A percentile compares a stretch with the other conserved stretches of the same genome.
These are phyloP conservation scores for Apodospora peruviana DNA, from an alignment of 495 filamentous ascomycete genomes.

Conservation along the genomic window DNA sequence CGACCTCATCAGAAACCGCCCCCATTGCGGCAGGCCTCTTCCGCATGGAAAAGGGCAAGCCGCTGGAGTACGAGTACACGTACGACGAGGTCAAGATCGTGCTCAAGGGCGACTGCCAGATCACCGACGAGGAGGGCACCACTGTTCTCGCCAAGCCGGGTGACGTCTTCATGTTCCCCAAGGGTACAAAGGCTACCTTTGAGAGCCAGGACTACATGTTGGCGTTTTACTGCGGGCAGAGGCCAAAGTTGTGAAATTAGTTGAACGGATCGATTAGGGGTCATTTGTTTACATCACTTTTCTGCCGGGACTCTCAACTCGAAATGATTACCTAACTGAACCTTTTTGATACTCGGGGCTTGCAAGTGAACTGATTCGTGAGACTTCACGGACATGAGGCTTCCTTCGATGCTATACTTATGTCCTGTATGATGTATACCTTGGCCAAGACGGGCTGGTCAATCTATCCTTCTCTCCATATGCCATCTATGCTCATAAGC, in stretches of 20 bases:
- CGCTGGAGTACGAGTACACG: slow-evolving; percentile 2
- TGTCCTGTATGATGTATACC: too few relatives aligned
- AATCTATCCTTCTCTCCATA: too few relatives aligned
- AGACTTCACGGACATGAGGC: too few relatives aligned
- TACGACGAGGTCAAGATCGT: slow-evolving; percentile 54
- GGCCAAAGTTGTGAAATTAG: not conserved
- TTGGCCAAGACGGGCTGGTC: too few relatives aligned
- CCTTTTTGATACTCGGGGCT: too few relatives aligned
- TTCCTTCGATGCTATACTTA: too few relatives aligned
- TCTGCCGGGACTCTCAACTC: too few relatives aligned
- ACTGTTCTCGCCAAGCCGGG: slow-evolving; percentile 62
- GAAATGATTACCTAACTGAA: too few relatives aligned
- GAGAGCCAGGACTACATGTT: slow-evolving; percentile 64
- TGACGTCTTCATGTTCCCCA: slow-evolving; percentile 73
- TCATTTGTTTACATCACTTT: too few relatives aligned
- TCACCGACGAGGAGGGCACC: slow-evolving; percentile 61
- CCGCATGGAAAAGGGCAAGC: slow-evolving; percentile 5
- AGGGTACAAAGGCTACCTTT: slow-evolving; percentile 73
- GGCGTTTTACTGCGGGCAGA: slow-evolving; percentile 59
- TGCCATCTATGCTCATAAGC: too few relatives aligned
- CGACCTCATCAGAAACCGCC: not conserved
- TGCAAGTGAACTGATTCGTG: too few relatives aligned
- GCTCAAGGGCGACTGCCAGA: slow-evolving; percentile 69
- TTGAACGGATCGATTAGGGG: too few relatives aligned
- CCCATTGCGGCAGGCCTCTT: slow-evolving; percentile 4